Percentiles rank a stretch among this genome's conserved stretches.
These are phyloP conservation scores for Fusarium irregulare DNA, from an alignment of 2,329 filamentous ascomycete genomes.

Conservation along the genomic window DNA sequence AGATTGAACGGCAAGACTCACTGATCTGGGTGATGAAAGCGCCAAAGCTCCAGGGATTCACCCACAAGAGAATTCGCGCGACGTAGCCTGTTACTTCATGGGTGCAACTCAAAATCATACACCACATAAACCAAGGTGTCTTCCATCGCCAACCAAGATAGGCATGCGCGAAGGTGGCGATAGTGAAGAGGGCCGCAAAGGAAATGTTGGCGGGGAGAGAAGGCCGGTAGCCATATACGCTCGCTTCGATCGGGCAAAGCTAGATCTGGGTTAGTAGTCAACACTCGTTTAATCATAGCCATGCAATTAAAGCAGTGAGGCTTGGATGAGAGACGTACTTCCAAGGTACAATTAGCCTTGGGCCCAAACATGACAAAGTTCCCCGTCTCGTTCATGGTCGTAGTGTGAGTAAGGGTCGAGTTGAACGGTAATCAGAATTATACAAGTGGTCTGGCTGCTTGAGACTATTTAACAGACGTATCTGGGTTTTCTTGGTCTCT, in stretches of 20 bases:
- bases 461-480: too few species aligned
- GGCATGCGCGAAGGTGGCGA: constrained; percentile 56
- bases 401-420: background rate
- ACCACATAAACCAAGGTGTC: constrained; percentile 54
- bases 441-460: background rate
- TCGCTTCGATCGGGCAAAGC: constrained; percentile 49
- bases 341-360: constrained; percentile 32
- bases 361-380: constrained; percentile 29
- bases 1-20: background rate
- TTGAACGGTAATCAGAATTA: background rate
- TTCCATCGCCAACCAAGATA: constrained; percentile 53
- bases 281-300: rapidly evolving
- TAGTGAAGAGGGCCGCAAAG: constrained; percentile 55
- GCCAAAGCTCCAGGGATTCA: constrained; percentile 64
- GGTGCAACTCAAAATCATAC: constrained; percentile 63
- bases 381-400: background rate
- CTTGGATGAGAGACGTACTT: constrained; percentile 4
- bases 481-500: background rate
- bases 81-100: constrained; percentile 69
- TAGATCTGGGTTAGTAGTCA: background rate
- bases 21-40: constrained; percentile 70
- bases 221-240: constrained; percentile 58
- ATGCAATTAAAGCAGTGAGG: background rate
- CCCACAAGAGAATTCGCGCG: constrained; percentile 64
- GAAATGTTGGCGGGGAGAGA: constrained; percentile 52